A percentile compares a stretch with the other conserved stretches of the same genome.
phyloP scores from a whole-genome alignment of 192 early-diverging fungal genomes.

The Coemansia brasiliensis region DNA sequence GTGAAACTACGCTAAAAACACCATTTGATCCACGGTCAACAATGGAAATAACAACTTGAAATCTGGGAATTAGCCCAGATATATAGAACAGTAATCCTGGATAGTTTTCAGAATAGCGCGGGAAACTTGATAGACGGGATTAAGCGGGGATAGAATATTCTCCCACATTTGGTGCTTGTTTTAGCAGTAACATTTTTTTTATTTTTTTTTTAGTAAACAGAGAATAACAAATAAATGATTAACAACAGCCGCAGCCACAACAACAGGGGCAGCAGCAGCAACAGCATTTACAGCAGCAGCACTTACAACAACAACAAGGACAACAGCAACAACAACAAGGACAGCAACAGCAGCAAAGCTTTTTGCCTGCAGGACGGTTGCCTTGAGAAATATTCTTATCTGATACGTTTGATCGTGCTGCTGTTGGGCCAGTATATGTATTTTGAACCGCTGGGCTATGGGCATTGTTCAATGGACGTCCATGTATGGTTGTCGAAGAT shows the following conservation, averaged over 20 bases:
- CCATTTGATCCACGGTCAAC: neutral
- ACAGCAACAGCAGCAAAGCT: conserved; percentile 40
- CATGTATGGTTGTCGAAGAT: neutral
- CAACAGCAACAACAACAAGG: conserved; percentile 34
- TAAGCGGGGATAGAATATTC: too few species aligned
- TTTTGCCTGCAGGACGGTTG: conserved; percentile 20
- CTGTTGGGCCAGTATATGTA: neutral
- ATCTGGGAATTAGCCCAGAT: too few species aligned
- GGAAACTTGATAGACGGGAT: too few species aligned
- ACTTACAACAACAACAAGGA: conserved; percentile 34
- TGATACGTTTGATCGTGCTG: neutral
- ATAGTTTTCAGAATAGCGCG: too few species aligned
- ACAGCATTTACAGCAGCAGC: conserved; percentile 36
- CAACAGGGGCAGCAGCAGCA: conserved; percentile 37
- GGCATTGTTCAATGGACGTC: too few species aligned
- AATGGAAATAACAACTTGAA: neutral
- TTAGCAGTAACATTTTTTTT: too few species aligned
- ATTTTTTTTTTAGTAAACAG: neutral
- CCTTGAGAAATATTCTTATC: neutral
- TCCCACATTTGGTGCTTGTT: too few species aligned
- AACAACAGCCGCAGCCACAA: conserved; percentile 23
- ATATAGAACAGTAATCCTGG: too few species aligned
- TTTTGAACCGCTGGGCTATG: too few species aligned
- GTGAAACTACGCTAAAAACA: neutral
- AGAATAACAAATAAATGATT: conserved; percentile 4